phyloP scores from a whole-genome alignment of 2,329 filamentous ascomycete genomes.

The Alternaria sp. region DNA sequence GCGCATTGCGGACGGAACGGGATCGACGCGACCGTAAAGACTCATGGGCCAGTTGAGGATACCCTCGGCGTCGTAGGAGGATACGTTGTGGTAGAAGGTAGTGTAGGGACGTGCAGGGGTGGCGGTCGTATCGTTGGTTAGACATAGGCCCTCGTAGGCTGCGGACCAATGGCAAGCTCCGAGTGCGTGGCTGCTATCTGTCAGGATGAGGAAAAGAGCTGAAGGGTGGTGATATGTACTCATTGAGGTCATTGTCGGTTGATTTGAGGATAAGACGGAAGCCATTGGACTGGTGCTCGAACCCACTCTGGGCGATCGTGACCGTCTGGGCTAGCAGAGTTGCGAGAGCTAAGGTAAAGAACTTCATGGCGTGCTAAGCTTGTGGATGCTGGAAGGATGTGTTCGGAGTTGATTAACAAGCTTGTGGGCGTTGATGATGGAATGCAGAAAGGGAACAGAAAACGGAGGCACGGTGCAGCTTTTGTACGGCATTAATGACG shows the following conservation, averaged over 20 bases:
- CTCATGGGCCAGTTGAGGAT: constrained; percentile 20
- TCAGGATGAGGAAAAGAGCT: background rate
- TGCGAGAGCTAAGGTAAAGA: constrained; percentile 2
- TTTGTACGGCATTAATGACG: background rate
- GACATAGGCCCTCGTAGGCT: constrained; percentile 52
- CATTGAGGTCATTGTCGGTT: constrained; percentile 22
- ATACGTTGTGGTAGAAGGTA: constrained; percentile 39
- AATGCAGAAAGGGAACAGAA: background rate
- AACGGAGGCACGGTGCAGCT: background rate
- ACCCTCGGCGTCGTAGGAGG: constrained; percentile 16
- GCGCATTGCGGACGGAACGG: constrained; percentile 35
- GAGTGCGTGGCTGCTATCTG: constrained; percentile 15
- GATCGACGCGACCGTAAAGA: background rate
- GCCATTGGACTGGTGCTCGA: constrained; percentile 3
- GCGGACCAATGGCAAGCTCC: constrained; percentile 53
- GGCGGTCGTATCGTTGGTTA: constrained; percentile 1
- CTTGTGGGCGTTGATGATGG: background rate
- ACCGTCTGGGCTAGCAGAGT: background rate
- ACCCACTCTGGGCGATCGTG: background rate
- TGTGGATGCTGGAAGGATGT: background rate
- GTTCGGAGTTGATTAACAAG: background rate
- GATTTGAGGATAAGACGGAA: constrained; percentile 34
- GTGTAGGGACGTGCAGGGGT: constrained; percentile 20
- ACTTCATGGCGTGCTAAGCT: constrained; percentile 5
- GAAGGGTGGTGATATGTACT: constrained; percentile 2